Base-by-base conservation (phyloP, 1,139 yeast genomes). In the Yamadazyma conglobata region DNA sequence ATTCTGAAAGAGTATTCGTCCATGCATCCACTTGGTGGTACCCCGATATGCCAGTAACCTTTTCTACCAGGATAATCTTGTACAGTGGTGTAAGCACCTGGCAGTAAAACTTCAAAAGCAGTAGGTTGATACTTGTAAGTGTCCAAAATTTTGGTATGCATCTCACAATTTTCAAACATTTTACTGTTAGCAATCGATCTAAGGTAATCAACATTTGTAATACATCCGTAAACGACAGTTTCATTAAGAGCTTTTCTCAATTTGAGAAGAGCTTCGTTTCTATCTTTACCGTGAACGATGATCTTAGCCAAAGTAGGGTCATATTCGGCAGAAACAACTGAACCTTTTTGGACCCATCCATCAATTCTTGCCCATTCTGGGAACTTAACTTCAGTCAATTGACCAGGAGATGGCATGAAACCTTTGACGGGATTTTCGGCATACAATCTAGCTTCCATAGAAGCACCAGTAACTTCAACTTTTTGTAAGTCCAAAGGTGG, bases 1-100 rank as follows among this genome's bases (percentile, higher is more conserved):
- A 87, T 56, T 52, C 96, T 73, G 65, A 88, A 89, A 3, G 96
- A 79, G 48, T 80, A 88, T 39, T 81, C 77, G 60, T 91, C 97
- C 97, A 91, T 91, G 41, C 97, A 96, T 27, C 98, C 98, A 22
- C 96, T 86, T 7, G 97, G 97, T 18, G 98, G 98, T 34, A 91
- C 96, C 55, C 98, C 98, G 46, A 83, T 63, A 44, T 68, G 71
- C 97, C 97, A 91, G 55, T 82, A 75, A 10, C 89, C 83, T 37
- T 70, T 70, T 66, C 97, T 80, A 37, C 97, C 97, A 10, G 97
- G 97, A 55, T 78, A 89, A 58, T 89, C 97, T 64, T 91, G 97
- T 30, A 89, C 91, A 3, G 96, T 84, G 22, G 97, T 88, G 58
- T 86, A 85, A 24, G 96, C 91, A 52, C 97, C 97, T 2, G 97